These are phyloP conservation scores for Strigomonas galati DNA, from an alignment of 208 protist species.

Conservation along the genomic window DNA sequence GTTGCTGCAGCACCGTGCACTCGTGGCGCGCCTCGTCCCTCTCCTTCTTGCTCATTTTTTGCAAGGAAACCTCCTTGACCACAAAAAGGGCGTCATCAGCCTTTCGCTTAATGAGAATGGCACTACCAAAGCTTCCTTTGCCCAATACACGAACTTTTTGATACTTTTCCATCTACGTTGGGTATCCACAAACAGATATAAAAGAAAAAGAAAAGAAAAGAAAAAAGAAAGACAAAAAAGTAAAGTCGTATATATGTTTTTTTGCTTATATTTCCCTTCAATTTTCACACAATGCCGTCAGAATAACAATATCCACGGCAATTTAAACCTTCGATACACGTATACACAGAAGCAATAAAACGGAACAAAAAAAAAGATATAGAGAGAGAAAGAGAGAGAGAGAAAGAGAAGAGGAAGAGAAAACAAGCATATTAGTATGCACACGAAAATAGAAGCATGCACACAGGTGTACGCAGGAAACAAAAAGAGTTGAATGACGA, in stretches of 20 bases:
- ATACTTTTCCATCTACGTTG: slow-evolving; percentile 86
- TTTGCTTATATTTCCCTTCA: too few relatives aligned
- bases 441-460: slow-evolving; percentile 3
- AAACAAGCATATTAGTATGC: not conserved
- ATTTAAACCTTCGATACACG: not conserved
- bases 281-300: too few relatives aligned
- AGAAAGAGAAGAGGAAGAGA: slow-evolving; percentile 7
- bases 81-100: slow-evolving; percentile 81
- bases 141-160: slow-evolving; percentile 84
- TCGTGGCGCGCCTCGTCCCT: slow-evolving; percentile 87
- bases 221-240: slow-evolving; percentile 9
- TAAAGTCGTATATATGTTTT: too few relatives aligned
- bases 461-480: not conserved
- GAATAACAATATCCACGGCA: too few relatives aligned
- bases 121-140: slow-evolving; percentile 92
- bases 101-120: slow-evolving; percentile 89
- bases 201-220: slow-evolving; percentile 7
- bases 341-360: not conserved
- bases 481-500: slow-evolving; percentile 3
- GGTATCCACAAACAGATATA: not conserved
- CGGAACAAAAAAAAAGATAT: not conserved
- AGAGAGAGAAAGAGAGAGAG: not conserved
- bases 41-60: slow-evolving; percentile 84
- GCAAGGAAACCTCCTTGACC: slow-evolving; percentile 88
- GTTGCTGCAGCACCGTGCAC: slow-evolving; percentile 76